Evolutionary conservation across 176 grass and related monocot genomes (phyloP), one percentile per base, ranked within the genome.

Genomic region (Rhipidocladum racemiflorum): DNA sequence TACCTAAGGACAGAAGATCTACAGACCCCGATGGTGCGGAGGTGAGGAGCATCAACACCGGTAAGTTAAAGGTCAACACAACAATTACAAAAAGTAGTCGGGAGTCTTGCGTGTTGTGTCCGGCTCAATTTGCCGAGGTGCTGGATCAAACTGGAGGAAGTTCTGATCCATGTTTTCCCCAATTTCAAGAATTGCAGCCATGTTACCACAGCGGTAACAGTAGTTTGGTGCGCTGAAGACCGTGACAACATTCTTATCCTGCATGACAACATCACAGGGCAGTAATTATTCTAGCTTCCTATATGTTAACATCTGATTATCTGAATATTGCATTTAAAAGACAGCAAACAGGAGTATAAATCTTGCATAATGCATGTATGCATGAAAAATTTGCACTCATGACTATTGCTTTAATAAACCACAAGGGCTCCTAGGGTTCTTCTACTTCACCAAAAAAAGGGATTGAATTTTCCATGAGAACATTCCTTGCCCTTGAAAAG

Each of bases 221-320:
- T 97, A 97, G 69, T 97, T 97, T 18, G 94, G 94, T 2, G 94
- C 94, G 65, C 94, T 97, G 85, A 97, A 97, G 60, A 97, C 94
- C 1, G 94, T 97, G 48, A 97, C 94, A 17, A 97, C 94, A 89
- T 94, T 97, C 80, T 94, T 94, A 27, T 97, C 94, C 94, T 97
- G 91, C 65, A 77, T 63, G 7, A 49, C 6, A 78, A 44, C 55
- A 89, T 65, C 36, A 76, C 2, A 71, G 48, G 14, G 50, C 39
- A 65, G 23, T 34, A 55, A 77, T 49, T 49, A 79, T 83, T 78
- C 23, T 61, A 82, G 30, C 13, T 77, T 82, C 29, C 4, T 42
- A n/a, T 76, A n/a, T 20, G 11, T 46, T 76, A 57, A 57, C 36
- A 81, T 36, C 24, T 46, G 20, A 16, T 53, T 23, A 81, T 36